Base-by-base conservation (phyloP, 148 eudicot species). In the Camellia granthamiana region DNA sequence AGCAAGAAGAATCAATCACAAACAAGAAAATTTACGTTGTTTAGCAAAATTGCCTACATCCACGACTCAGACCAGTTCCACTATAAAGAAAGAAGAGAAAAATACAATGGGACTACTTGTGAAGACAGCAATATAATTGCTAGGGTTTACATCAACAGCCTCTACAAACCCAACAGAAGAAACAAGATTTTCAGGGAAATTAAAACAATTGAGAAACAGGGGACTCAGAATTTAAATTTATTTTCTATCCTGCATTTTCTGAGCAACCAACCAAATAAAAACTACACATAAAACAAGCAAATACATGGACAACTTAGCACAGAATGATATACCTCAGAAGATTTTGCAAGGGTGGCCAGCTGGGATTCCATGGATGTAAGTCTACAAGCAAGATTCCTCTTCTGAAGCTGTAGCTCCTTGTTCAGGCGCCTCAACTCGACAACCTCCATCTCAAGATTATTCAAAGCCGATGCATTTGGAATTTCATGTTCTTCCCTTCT, bases 391-490 rank as follows among this genome's bases (percentile, higher is more conserved):
- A 91, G 90, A 84, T 87, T 90, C 67, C 95, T 84, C 83, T 90
- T 91, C 80, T 91, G 90, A 67, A 93, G 86, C 85, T 93, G 92
- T 21, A 93, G 84, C 88, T 93, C 97, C 86, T 87, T 91, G 76
- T 91, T 93, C 70, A 93, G 23, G 3, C 93, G 84, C 84, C 95
- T 90, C 72, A 93, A 79, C 78, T 91, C 88, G 10, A 91, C 76
- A 67, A 93, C 92, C 83, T 93, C 97, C 86, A 93, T 85, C 74
- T 90, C 93, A 41, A 85, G 80, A 67, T 76, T 75, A 51, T 62
- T 74, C 1, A 83, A 60, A 79, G 76, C 52, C 18, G 72, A 9
- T 7, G 83, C 52, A 67, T 41, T 47, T 9, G 70, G 63, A 66
- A 68, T 54, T 67, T 82, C 56, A 68, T 38, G 11, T n/a, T 51